These are phyloP conservation scores for Cymbidium sinense DNA, from an alignment of 106 monocot genomes.

Conservation along the genomic window DNA sequence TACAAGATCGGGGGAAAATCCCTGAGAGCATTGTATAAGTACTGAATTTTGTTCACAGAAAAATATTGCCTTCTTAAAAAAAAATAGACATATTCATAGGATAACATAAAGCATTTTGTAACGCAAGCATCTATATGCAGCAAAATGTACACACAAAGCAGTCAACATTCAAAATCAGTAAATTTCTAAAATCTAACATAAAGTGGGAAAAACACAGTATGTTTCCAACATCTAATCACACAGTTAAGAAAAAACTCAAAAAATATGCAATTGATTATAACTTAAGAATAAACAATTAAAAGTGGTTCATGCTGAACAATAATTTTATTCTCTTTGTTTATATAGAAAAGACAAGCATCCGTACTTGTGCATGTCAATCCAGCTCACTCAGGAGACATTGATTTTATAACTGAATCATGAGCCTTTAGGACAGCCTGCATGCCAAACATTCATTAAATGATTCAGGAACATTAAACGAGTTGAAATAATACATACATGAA, in stretches of 20 bases:
- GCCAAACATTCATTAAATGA: neutral
- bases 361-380: conserved; percentile 98
- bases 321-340: neutral
- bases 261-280: neutral
- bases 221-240: neutral
- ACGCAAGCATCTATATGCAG: no score
- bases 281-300: conserved; percentile 4
- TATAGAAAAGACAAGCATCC: conserved; percentile 1
- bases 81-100: no score
- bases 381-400: conserved; percentile 75
- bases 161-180: neutral
- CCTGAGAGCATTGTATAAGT: no score
- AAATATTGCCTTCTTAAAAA: no score
- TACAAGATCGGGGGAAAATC: no score
- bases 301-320: neutral
- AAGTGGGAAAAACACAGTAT: neutral
- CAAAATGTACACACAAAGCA: neutral
- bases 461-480: neutral
- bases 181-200: conserved; percentile 2
- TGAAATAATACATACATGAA: neutral
- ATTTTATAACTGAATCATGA: conserved; percentile 72
- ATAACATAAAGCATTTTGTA: no score
- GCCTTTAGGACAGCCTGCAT: conserved; percentile 85
- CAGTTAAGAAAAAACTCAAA: neutral
- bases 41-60: no score